phyloP scores from a whole-genome alignment of 2,329 filamentous ascomycete genomes.

The Furcasterigmium furcatum region DNA sequence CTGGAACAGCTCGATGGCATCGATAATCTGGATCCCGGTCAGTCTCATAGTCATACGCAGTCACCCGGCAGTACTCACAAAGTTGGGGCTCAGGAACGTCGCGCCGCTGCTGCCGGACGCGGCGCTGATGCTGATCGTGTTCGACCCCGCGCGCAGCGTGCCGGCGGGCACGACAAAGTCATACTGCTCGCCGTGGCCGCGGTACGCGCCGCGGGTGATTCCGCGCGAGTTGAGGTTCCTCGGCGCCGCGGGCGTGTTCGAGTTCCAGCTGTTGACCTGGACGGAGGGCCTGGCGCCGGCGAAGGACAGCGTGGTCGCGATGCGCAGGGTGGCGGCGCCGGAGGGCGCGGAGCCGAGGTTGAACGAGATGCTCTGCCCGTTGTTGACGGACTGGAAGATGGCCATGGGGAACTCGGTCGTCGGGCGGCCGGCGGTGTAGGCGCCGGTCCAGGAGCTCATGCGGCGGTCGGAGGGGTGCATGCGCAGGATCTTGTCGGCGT shows the following conservation, averaged over 20 bases:
- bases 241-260: slow-evolving; percentile 47
- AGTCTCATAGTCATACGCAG: not conserved
- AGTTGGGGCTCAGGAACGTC: slow-evolving; percentile 55
- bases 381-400: slow-evolving; percentile 58
- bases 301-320: slow-evolving; percentile 63
- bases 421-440: slow-evolving; percentile 56
- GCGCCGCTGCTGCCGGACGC: slow-evolving; percentile 55
- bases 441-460: slow-evolving; percentile 58
- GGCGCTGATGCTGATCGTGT: slow-evolving; percentile 60
- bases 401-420: slow-evolving; percentile 64
- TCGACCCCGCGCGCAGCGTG: slow-evolving; percentile 54
- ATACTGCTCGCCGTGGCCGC: slow-evolving; percentile 62
- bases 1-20: slow-evolving; percentile 12
- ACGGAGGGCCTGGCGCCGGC: slow-evolving; percentile 55
- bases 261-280: slow-evolving; percentile 52
- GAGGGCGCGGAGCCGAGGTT: slow-evolving; percentile 43
- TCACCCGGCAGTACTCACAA: slow-evolving; percentile 32
- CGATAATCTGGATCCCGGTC: slow-evolving; percentile 8
- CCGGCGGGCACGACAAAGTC: slow-evolving; percentile 57
- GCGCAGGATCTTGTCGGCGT: slow-evolving; percentile 62
- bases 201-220: slow-evolving; percentile 63
- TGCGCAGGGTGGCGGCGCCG: slow-evolving; percentile 55
- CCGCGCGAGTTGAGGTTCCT: slow-evolving; percentile 63
- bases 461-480: slow-evolving; percentile 67
- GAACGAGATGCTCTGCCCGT: slow-evolving; percentile 58